These are phyloP conservation scores for Clarireedia paspali DNA, from an alignment of 2,329 filamentous ascomycete species.

Conservation along the genomic window DNA sequence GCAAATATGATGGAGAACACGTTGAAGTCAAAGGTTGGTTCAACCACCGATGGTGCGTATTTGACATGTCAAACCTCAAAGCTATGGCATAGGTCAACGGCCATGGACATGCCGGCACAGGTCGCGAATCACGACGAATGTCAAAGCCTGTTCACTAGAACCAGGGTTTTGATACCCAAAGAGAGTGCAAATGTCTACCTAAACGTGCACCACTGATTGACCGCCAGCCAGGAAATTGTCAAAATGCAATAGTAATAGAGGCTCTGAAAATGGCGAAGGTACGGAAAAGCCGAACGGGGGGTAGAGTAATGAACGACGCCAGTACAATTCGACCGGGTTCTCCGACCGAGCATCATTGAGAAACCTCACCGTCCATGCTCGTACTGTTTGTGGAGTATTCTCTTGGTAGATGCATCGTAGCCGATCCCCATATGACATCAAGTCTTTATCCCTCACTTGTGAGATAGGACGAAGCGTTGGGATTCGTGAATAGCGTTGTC, in stretches of 20 bases:
- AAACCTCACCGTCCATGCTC: background rate
- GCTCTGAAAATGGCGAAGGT: background rate
- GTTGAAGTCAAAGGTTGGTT: background rate
- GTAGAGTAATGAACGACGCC: background rate
- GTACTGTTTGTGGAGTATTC: background rate
- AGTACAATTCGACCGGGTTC: background rate
- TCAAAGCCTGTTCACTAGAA: background rate
- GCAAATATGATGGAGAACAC: background rate
- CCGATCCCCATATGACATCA: background rate
- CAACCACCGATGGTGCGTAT: background rate
- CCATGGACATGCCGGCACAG: background rate
- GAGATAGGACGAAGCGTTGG: background rate
- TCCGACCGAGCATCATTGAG: background rate
- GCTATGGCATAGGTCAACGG: background rate
- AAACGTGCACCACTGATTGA: background rate
- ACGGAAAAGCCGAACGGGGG: background rate
- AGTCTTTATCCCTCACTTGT: background rate
- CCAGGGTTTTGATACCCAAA: background rate
- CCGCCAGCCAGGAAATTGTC: background rate
- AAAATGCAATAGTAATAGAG: background rate
- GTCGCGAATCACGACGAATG: background rate
- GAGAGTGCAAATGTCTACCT: background rate
- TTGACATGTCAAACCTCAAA: conserved; percentile 1
- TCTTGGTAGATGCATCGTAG: background rate
- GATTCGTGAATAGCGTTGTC: background rate